phyloP scores from a whole-genome alignment of 257 asterid genomes.

The Jacaranda copaia region DNA sequence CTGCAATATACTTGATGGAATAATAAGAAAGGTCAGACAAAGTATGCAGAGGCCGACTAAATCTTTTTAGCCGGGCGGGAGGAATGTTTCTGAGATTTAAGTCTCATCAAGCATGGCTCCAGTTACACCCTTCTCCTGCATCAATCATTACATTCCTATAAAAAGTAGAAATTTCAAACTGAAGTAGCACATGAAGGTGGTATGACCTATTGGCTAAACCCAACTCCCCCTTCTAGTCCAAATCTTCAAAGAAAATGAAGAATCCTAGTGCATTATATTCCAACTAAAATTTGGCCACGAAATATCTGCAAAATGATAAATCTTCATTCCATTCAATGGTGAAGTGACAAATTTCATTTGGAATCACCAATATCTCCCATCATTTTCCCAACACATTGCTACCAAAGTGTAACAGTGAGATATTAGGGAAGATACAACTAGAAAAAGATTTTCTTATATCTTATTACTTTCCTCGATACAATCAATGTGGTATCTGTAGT shows the following conservation, averaged over 20 bases:
- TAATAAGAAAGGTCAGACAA: not conserved
- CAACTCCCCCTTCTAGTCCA: constrained; percentile 16
- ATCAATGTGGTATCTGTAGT: not conserved
- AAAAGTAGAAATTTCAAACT: not conserved
- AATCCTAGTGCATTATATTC: constrained; percentile 9
- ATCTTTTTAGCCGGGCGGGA: too few species aligned
- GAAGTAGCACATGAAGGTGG: constrained; percentile 1
- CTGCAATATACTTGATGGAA: constrained; percentile 16
- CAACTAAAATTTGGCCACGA: not conserved
- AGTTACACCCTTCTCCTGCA: not conserved
- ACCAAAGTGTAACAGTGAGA: not conserved
- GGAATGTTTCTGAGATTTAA: not conserved
- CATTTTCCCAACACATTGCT: constrained; percentile 1
- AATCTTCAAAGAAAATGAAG: constrained; percentile 8
- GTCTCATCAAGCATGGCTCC: not conserved
- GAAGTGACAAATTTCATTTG: not conserved
- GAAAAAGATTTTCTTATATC: not conserved
- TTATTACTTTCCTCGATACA: not conserved
- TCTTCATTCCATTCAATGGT: not conserved
- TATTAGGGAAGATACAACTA: not conserved
- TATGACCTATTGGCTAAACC: constrained; percentile 14
- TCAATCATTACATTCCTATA: not conserved
- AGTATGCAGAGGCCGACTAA: not conserved
- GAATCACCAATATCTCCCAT: constrained; percentile 8
- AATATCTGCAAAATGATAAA: not conserved